phyloP scores from a whole-genome alignment of 1,139 yeast genomes.

The Nakaseomyces kungkrabaensis region DNA sequence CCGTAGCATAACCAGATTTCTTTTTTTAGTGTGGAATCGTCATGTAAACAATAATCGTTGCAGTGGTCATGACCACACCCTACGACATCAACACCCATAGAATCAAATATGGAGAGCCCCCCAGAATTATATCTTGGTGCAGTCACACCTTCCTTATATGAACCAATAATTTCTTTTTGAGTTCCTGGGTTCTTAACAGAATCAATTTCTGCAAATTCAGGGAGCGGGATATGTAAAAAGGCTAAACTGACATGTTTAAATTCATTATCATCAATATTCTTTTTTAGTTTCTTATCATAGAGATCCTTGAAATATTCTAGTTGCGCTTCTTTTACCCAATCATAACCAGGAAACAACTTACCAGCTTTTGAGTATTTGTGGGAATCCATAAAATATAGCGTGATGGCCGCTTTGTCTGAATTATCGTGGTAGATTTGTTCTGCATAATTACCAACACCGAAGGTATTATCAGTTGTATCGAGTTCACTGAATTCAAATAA shows the following conservation, averaged over 20 bases:
- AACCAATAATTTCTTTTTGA: conserved; percentile 45
- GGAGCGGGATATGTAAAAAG: conserved; percentile 86
- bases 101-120: conserved; percentile 47
- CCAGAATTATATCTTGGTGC: conserved; percentile 67
- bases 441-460: conserved; percentile 75
- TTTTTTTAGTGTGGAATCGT: conserved; percentile 30
- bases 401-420: conserved; percentile 26
- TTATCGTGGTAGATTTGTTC: conserved; percentile 37
- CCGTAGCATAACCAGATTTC: conserved; percentile 85
- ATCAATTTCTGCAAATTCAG: conserved; percentile 53
- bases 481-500: conserved; percentile 53
- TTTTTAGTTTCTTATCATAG: conserved; percentile 23
- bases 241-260: conserved; percentile 60
- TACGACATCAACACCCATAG: conserved; percentile 59
- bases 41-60: conserved; percentile 71
- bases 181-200: conserved; percentile 20
- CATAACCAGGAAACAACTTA: conserved; percentile 67
- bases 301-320: conserved; percentile 46
- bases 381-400: conserved; percentile 71
- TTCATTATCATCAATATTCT: conserved; percentile 31
- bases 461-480: conserved; percentile 34
- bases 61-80: conserved; percentile 93
- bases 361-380: conserved; percentile 62
- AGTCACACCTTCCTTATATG: conserved; percentile 58
- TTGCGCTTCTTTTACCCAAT: conserved; percentile 73